phyloP scores from a whole-genome alignment of 805 yeast species.

The Ogataea nakhonphanomensis region DNA sequence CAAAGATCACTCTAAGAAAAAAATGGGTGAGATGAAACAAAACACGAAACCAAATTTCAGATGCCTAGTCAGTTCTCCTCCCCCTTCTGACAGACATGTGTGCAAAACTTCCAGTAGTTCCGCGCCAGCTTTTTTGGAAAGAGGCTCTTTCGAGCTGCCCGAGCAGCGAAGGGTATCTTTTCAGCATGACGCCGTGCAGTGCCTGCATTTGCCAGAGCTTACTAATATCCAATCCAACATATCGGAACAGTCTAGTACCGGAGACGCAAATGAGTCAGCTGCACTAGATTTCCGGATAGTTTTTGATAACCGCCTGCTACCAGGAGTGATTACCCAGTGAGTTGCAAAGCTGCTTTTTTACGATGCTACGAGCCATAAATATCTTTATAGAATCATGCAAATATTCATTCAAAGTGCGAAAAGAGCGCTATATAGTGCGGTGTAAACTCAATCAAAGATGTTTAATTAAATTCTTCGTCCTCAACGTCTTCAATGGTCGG shows the following conservation, averaged over 20 bases:
- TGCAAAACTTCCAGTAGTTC: not conserved
- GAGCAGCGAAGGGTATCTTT: not conserved
- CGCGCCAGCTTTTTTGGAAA: not conserved
- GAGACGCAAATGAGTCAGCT: slow-evolving; percentile 8
- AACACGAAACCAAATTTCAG: too few relatives aligned
- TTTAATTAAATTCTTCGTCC: slow-evolving; percentile 19
- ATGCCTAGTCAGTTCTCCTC: too few relatives aligned
- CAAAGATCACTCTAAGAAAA: not conserved
- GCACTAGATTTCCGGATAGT: slow-evolving; percentile 8
- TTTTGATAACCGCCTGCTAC: slow-evolving; percentile 15
- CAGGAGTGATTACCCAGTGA: slow-evolving; percentile 6
- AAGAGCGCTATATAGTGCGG: not conserved
- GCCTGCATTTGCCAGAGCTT: slow-evolving; percentile 4
- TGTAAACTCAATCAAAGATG: not conserved
- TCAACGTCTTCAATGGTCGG: slow-evolving; percentile 21
- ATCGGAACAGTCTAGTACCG: slow-evolving; percentile 5
- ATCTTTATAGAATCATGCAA: not conserved
- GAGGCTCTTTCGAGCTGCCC: not conserved
- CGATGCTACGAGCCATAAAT: not conserved
- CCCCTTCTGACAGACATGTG: not conserved
- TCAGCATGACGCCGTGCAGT: not conserved
- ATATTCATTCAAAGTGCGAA: not conserved
- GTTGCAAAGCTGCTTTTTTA: not conserved
- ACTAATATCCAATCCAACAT: slow-evolving; percentile 6
- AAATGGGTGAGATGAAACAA: not conserved